Base-by-base conservation (phyloP, 106 monocot species). In the Posidonia australis region DNA sequence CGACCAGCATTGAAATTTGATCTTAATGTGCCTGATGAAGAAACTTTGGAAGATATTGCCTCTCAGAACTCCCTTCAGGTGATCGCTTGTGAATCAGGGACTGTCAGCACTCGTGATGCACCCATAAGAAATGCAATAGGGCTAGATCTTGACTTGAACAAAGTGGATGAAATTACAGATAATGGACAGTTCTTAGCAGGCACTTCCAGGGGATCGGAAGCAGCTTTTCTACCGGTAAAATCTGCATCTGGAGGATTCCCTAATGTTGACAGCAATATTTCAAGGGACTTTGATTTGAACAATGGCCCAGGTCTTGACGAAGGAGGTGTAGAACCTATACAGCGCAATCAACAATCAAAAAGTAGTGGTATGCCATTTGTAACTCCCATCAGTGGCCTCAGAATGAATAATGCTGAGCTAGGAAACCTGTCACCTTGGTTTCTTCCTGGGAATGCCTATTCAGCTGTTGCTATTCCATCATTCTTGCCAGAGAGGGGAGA, bases 81-180 rank as follows among this genome's bases (percentile, higher is more conserved):
- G 48, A 17, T 49, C 12, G 71, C 75, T 27, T 78, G 79, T 44
- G 79, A 66, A 48, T 81, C 81, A 3, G 80, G 71, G 24, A 60
- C 44, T 11, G 22, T 73, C n/a, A 70, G 63, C 52, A 83, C 64
- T 36, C 69, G 30, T 45, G 72, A 64, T 36, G 64, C 42, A 32
- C 62, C 81, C 9, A 9, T 18, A 27, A 55, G 64, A 66, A 54
- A 43, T 30, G 26, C 53, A 60, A 82, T 72, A 12, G 87, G 88
- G 19, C 67, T 92, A 23, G 92, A 88, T 64, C 92, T 92, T 67
- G 92, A 92, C 59, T 69, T 92, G 59, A 92, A 92, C 67, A 73
- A 70, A 74, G 78, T 60, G n/a, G 88, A 88, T 78, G 87, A 84
- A 72, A 56, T 67, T 58, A 49, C 68, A 67, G 87, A 88, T 20